phyloP scores from a whole-genome alignment of 2,329 filamentous ascomycete genomes.

The Cladosporium sp. region DNA sequence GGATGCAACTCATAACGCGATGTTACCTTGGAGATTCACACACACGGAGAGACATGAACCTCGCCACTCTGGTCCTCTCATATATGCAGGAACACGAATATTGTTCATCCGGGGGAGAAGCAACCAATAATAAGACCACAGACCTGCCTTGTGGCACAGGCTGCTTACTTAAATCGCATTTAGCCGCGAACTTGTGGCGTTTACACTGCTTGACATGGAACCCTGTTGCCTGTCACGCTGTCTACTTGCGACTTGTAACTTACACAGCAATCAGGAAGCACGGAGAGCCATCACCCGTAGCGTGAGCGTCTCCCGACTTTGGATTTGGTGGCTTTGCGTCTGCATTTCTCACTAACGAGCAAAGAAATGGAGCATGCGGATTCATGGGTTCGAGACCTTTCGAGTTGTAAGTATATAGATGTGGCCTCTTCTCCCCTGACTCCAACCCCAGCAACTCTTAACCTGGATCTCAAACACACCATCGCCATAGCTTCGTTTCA shows the following conservation, averaged over 20 bases:
- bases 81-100: slow-evolving; percentile 4
- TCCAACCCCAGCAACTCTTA: background rate
- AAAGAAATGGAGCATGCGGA: background rate
- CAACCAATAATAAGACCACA: background rate
- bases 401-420: slow-evolving; percentile 10
- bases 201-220: background rate
- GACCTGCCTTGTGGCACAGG: background rate
- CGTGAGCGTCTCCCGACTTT: background rate
- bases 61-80: no score
- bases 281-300: slow-evolving; percentile 9
- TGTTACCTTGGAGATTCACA: no score
- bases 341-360: background rate
- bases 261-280: slow-evolving; percentile 10
- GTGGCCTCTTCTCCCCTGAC: background rate
- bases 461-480: slow-evolving; percentile 5
- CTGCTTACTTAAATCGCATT: background rate
- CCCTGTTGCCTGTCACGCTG: slow-evolving; percentile 6
- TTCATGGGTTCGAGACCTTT: slow-evolving; percentile 7
- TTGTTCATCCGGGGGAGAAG: background rate
- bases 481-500: background rate
- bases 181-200: slow-evolving; percentile 8
- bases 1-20: background rate
- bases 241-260: slow-evolving; percentile 7
- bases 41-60: no score
- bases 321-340: slow-evolving; percentile 1